A percentile compares a stretch with the other conserved stretches of the same genome.
Conservation (phyloP, 352 stramenopile species). For the Pythium brachiatum region DNA sequence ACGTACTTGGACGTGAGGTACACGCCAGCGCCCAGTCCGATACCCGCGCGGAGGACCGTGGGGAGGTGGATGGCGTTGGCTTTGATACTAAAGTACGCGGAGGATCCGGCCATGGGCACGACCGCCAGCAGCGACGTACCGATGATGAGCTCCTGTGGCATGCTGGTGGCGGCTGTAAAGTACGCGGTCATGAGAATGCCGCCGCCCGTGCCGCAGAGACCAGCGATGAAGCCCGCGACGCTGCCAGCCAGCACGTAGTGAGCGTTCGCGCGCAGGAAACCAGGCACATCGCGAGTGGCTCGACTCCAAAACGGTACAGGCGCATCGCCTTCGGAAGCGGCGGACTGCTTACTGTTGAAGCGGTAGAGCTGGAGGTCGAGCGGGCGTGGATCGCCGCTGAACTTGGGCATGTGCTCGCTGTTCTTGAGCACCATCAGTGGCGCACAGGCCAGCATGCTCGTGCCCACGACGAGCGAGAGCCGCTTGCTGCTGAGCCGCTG, state of each 20-base stretch:
- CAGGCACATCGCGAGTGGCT: background rate
- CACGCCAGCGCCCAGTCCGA: conserved; percentile 56
- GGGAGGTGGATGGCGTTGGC: conserved; percentile 73
- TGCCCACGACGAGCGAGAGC: conserved; percentile 64
- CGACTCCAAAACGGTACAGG: background rate
- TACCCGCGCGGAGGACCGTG: conserved; percentile 55
- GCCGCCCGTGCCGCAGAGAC: conserved; percentile 73
- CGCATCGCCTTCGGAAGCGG: conserved; percentile 13
- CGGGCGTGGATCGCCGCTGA: conserved; percentile 41
- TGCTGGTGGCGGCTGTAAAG: conserved; percentile 72
- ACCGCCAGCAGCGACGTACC: conserved; percentile 82
- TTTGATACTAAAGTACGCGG: conserved; percentile 69
- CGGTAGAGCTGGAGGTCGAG: conserved; percentile 76
- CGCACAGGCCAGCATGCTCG: conserved; percentile 67
- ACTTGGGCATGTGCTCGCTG: conserved; percentile 62
- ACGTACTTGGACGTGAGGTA: conserved; percentile 82
- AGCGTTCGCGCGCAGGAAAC: conserved; percentile 37
- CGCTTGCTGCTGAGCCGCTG: conserved; percentile 70
- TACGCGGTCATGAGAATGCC: conserved; percentile 86
- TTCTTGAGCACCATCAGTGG: conserved; percentile 82
- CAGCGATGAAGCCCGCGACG: conserved; percentile 75
- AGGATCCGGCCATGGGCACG: conserved; percentile 66
- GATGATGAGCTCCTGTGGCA: conserved; percentile 77
- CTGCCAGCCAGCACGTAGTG: conserved; percentile 74
- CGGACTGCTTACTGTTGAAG: background rate